Evolutionary conservation across 2,329 filamentous ascomycete genomes (phyloP).

Genomic region (Ascochyta koolunga): DNA sequence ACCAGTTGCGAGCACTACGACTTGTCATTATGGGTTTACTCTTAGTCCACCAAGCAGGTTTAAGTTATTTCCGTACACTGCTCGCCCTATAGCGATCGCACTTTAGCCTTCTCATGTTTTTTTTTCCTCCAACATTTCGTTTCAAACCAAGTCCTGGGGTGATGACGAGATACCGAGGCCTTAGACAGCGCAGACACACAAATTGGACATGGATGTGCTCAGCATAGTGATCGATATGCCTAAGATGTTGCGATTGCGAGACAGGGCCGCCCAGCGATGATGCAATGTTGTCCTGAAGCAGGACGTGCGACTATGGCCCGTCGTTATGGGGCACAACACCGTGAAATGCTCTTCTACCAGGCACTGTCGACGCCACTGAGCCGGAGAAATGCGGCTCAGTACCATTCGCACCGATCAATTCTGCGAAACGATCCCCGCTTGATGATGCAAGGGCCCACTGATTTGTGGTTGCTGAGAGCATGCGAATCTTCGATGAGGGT

Average conservation of each 20-base stretch:
- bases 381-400: constrained; percentile 14
- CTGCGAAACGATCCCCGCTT: constrained; percentile 6
- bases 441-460: constrained; percentile 18
- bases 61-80: not conserved
- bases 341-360: not conserved
- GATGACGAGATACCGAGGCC: not conserved
- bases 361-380: not conserved
- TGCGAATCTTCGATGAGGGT: constrained; percentile 19
- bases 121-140: not conserved
- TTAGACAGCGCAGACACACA: not conserved
- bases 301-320: not conserved
- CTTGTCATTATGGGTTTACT: not conserved
- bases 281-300: constrained; percentile 12
- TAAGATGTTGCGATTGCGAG: constrained; percentile 1
- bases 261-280: constrained; percentile 1
- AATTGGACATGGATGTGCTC: no score
- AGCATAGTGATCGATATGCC: not conserved
- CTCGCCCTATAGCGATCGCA: not conserved
- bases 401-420: constrained; percentile 4
- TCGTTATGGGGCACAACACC: constrained; percentile 3
- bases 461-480: constrained; percentile 3
- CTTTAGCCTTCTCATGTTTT: not conserved
- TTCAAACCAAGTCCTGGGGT: not conserved
- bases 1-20: no score
- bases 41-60: not conserved